Evolutionary conservation across 1,139 yeast genomes (phyloP).

Genomic region (Saccharomyces pastorianus): DNA sequence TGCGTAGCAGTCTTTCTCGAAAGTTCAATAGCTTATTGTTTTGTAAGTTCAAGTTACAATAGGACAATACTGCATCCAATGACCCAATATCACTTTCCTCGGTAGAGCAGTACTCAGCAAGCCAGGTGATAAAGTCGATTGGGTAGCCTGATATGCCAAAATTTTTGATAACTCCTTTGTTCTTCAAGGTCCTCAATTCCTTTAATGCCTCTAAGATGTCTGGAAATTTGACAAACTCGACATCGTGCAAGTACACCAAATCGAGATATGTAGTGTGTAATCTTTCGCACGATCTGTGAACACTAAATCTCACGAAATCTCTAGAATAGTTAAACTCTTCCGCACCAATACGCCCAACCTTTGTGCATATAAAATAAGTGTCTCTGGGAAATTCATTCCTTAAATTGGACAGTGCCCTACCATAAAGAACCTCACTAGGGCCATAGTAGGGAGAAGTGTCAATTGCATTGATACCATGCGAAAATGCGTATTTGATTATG

Average conservation of each 20-base stretch:
- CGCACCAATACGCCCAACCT: conserved; percentile 68
- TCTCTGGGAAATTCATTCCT: conserved; percentile 43
- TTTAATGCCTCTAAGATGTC: conserved; percentile 55
- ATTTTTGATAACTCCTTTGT: conserved; percentile 53
- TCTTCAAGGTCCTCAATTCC: conserved; percentile 51
- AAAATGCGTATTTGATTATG: conserved; percentile 53
- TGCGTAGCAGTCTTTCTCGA: conserved; percentile 41
- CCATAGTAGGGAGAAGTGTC: conserved; percentile 95
- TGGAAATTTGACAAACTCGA: conserved; percentile 62
- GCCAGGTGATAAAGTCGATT: conserved; percentile 50
- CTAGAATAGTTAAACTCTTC: conserved; percentile 71
- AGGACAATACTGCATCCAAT: conserved; percentile 71
- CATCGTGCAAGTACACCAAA: conserved; percentile 78
- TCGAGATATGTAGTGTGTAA: conserved; percentile 64
- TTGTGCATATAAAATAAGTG: conserved; percentile 65
- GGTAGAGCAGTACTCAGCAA: conserved; percentile 36
- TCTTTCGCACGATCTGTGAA: conserved; percentile 56
- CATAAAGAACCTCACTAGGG: conserved; percentile 70
- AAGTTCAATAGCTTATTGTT: conserved; percentile 50
- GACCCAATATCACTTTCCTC: conserved; percentile 35
- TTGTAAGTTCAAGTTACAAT: conserved; percentile 78
- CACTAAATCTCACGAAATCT: conserved; percentile 51
- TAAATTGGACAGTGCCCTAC: conserved; percentile 46
- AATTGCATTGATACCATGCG: conserved; percentile 62
- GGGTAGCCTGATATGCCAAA: conserved; percentile 90